Evolutionary conservation across 768 basidiomycete species (phyloP).

Genomic region (Collybiopsis confluens): DNA sequence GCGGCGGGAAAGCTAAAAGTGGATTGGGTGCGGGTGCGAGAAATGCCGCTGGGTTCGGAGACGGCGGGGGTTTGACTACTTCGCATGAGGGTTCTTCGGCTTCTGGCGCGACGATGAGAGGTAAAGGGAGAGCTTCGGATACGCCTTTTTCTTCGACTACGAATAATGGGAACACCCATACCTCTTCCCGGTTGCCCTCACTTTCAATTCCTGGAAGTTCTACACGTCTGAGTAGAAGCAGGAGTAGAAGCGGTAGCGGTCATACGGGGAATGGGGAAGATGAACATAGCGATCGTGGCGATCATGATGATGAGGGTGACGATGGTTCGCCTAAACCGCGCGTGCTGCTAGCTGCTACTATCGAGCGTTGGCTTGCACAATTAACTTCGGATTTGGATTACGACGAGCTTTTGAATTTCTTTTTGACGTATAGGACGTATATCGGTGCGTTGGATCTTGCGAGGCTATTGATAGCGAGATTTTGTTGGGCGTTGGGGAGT

Average conservation of each 20-base stretch:
- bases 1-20: neutral
- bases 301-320: neutral
- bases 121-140: constrained; percentile 29
- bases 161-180: neutral
- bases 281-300: neutral
- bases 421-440: constrained; percentile 89
- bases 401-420: constrained; percentile 84
- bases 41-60: constrained; percentile 6
- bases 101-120: constrained; percentile 24
- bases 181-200: constrained; percentile 6
- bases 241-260: too few relatives aligned
- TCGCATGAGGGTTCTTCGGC: constrained; percentile 38
- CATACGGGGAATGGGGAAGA: neutral
- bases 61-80: constrained; percentile 34
- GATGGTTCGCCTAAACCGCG: constrained; percentile 29
- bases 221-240: constrained; percentile 1
- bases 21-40: too few relatives aligned
- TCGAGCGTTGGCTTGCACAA: constrained; percentile 92
- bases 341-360: constrained; percentile 82
- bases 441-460: constrained; percentile 75
- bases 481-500: constrained; percentile 75
- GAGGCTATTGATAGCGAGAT: constrained; percentile 78
- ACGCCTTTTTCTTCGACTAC: constrained; percentile 11
- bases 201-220: constrained; percentile 14
- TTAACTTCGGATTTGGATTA: constrained; percentile 83